A percentile compares a stretch with the other conserved stretches of the same genome.
Evolutionary conservation across 2,329 filamentous ascomycete genomes (phyloP).

Genomic region (Fusarium sp.): DNA sequence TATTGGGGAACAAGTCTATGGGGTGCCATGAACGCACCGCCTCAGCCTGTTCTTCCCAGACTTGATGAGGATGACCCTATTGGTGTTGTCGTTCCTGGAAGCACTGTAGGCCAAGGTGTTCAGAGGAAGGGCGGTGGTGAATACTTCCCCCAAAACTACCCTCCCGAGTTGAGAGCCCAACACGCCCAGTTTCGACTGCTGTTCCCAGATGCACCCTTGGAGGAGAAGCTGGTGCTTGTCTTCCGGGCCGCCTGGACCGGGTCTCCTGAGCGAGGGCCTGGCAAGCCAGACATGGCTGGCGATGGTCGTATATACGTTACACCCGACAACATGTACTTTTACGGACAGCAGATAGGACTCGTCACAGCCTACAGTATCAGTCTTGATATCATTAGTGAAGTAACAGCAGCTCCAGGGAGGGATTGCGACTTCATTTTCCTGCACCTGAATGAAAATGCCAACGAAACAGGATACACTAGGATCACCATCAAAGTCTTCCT

Average conservation of each 20-base stretch:
- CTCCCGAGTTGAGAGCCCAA: constrained; percentile 83
- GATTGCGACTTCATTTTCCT: constrained; percentile 95
- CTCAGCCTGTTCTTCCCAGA: constrained; percentile 50
- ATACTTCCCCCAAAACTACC: constrained; percentile 81
- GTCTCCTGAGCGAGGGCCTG: constrained; percentile 58
- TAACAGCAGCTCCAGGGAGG: constrained; percentile 88
- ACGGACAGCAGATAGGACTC: constrained; percentile 92
- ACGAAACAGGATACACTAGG: constrained; percentile 74
- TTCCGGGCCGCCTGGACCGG: constrained; percentile 89
- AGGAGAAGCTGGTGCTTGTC: constrained; percentile 89
- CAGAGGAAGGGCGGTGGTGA: constrained; percentile 57
- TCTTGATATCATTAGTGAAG: constrained; percentile 83
- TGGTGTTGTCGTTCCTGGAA: constrained; percentile 55
- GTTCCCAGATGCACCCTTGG: constrained; percentile 81
- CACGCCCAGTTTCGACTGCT: constrained; percentile 93
- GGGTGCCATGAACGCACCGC: constrained; percentile 54
- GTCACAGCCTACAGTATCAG: constrained; percentile 84
- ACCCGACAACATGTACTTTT: constrained; percentile 90
- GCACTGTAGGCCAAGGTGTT: constrained; percentile 47
- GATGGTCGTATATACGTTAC: constrained; percentile 89
- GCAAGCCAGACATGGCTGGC: constrained; percentile 64
- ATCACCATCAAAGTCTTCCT: constrained; percentile 94
- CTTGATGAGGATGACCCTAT: constrained; percentile 56
- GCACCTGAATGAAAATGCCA: constrained; percentile 74
- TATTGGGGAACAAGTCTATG: constrained; percentile 92